Evolutionary conservation across 371 early-diverging fungal species (phyloP).

Genomic region (Nematocida ausubeli): DNA sequence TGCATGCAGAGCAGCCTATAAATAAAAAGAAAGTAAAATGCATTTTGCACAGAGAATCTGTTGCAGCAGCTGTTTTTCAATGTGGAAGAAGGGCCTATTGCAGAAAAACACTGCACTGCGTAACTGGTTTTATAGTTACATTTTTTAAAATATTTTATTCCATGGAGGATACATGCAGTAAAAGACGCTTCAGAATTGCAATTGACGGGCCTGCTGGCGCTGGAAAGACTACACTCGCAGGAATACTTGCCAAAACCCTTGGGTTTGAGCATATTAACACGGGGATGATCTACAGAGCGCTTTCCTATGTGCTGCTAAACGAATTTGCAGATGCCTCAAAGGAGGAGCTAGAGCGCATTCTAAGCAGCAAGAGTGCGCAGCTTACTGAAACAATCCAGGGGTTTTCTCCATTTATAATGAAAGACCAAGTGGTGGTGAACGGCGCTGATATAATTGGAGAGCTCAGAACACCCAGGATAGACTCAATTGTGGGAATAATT

Average conservation of each 20-base stretch:
- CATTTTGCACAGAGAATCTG: too few relatives aligned
- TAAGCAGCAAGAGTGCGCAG: constrained; percentile 4
- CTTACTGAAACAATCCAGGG: neutral
- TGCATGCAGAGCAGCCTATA: too few relatives aligned
- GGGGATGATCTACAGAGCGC: constrained; percentile 69
- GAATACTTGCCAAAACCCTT: constrained; percentile 72
- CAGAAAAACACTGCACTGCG: too few relatives aligned
- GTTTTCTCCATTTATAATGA: constrained; percentile 41
- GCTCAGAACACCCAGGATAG: constrained; percentile 72
- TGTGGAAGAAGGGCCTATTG: too few relatives aligned
- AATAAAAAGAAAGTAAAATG: too few relatives aligned
- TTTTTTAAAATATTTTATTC: constrained; percentile 24
- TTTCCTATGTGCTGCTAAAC: constrained; percentile 63
- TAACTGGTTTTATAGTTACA: neutral
- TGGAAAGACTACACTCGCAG: constrained; percentile 80
- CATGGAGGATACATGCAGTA: neutral
- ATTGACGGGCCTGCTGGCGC: constrained; percentile 86
- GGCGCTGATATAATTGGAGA: constrained; percentile 71
- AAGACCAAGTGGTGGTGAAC: constrained; percentile 69
- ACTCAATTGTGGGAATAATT: constrained; percentile 71
- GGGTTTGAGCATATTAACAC: constrained; percentile 78
- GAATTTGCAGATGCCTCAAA: constrained; percentile 17
- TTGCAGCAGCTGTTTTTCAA: too few relatives aligned
- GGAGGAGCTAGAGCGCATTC: neutral
- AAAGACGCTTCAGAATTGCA: constrained; percentile 71